Evolutionary conservation across 78 protist species (phyloP).

Genomic region (Dictyostelium citrinum): DNA sequence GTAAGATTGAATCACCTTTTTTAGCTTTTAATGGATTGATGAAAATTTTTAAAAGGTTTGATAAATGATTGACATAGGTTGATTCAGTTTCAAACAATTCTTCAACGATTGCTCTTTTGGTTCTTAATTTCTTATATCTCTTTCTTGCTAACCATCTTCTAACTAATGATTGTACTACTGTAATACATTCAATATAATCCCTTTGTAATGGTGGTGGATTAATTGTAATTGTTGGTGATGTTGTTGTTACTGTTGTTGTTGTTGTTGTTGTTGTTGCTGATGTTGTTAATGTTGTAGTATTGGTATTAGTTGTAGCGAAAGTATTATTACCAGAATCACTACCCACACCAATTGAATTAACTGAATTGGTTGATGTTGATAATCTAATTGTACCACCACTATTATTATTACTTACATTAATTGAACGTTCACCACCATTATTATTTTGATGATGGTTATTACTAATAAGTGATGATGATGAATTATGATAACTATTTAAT

Average conservation of each 20-base stretch:
- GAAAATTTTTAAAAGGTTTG: slow-evolving; percentile 37
- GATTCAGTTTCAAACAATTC: slow-evolving; percentile 70
- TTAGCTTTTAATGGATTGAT: slow-evolving; percentile 25
- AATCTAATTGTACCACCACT: slow-evolving; percentile 1
- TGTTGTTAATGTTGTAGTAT: neutral
- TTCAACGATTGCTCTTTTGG: slow-evolving; percentile 54
- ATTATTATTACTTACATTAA: neutral
- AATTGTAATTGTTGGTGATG: neutral
- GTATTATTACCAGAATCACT: neutral
- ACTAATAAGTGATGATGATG: neutral
- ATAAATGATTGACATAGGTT: slow-evolving; percentile 40
- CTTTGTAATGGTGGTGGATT: neutral
- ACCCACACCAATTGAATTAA: neutral
- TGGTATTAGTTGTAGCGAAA: neutral
- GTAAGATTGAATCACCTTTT: slow-evolving; percentile 14
- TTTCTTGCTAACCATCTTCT: slow-evolving; percentile 35
- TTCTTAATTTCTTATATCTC: slow-evolving; percentile 43
- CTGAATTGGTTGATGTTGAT: neutral
- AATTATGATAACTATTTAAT: neutral
- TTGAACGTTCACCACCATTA: neutral
- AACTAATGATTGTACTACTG: slow-evolving; percentile 30
- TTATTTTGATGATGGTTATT: neutral
- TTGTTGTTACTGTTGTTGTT: neutral
- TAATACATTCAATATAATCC: neutral
- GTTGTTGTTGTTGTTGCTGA: neutral